phyloP scores from a whole-genome alignment of 176 grass and related monocot species.

The Bolboschoenus planiculmis region DNA sequence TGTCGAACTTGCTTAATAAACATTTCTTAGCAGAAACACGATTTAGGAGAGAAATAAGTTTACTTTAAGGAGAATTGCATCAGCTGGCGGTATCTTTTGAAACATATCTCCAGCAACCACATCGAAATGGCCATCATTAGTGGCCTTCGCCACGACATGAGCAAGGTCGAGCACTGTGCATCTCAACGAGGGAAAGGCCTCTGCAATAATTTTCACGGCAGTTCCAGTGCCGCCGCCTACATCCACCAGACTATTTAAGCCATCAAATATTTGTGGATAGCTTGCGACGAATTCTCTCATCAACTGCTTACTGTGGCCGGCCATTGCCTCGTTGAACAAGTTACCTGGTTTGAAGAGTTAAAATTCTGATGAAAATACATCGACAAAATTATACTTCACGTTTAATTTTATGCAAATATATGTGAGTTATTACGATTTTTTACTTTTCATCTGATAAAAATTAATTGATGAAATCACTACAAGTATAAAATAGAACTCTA shows the following conservation, averaged over 20 bases:
- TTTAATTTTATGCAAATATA: neutral
- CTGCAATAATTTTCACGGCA: conserved; percentile 17
- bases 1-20: neutral
- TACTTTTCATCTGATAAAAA: too few relatives aligned
- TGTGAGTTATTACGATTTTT: neutral
- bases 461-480: neutral
- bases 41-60: neutral
- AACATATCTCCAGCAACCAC: conserved; percentile 41
- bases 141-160: conserved; percentile 15
- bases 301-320: neutral
- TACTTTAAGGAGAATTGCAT: conserved; percentile 34
- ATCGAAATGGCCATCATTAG: neutral
- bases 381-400: neutral
- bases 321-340: conserved; percentile 15
- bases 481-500: neutral
- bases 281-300: neutral
- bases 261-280: conserved; percentile 19
- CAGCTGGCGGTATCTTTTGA: conserved; percentile 15
- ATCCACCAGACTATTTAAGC: conserved; percentile 34
- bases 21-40: neutral
- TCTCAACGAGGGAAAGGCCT: conserved; percentile 31
- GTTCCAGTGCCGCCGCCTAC: conserved; percentile 36
- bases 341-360: neutral
- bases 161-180: conserved; percentile 45
- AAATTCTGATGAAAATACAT: neutral